Conservation (phyloP, 2,329 filamentous ascomycete species). For the Neofusicoccum sp. region DNA sequence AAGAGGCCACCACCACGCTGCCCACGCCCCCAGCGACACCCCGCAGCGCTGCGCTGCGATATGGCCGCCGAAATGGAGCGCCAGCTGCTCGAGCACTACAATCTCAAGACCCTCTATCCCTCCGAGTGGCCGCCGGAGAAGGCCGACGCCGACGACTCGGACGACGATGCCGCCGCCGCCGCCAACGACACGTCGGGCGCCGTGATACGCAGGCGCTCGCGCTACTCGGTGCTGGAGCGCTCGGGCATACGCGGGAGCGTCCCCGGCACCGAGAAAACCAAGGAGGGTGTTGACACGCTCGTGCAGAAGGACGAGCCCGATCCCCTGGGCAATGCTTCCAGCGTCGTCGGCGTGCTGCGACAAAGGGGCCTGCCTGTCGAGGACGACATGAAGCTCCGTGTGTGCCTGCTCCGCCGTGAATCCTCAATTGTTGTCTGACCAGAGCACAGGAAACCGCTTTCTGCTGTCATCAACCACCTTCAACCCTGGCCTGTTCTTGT, state of each 20-base stretch:
- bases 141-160: conserved; percentile 65
- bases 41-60: conserved; percentile 30
- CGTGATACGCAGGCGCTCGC: conserved; percentile 47
- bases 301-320: conserved; percentile 93
- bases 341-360: conserved; percentile 79
- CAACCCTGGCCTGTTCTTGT: conserved; percentile 87
- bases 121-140: conserved; percentile 85
- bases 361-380: conserved; percentile 78
- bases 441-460: conserved; percentile 77
- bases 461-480: conserved; percentile 95
- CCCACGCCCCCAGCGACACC: conserved; percentile 46
- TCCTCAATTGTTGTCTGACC: background rate
- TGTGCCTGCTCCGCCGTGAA: conserved; percentile 35
- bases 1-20: conserved; percentile 1
- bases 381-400: conserved; percentile 77
- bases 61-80: conserved; percentile 53
- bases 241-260: conserved; percentile 69
- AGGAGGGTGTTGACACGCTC: conserved; percentile 71
- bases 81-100: conserved; percentile 85
- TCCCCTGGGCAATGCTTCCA: conserved; percentile 83
- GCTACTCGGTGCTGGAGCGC: conserved; percentile 82
- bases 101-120: conserved; percentile 76
- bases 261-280: conserved; percentile 68
- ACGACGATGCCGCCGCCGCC: conserved; percentile 28
- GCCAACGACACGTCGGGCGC: conserved; percentile 25